Evolutionary conservation across 2,329 filamentous ascomycete species (phyloP), one percentile per base, ranked within the genome.

Genomic region (Hypomyces rosellus): DNA sequence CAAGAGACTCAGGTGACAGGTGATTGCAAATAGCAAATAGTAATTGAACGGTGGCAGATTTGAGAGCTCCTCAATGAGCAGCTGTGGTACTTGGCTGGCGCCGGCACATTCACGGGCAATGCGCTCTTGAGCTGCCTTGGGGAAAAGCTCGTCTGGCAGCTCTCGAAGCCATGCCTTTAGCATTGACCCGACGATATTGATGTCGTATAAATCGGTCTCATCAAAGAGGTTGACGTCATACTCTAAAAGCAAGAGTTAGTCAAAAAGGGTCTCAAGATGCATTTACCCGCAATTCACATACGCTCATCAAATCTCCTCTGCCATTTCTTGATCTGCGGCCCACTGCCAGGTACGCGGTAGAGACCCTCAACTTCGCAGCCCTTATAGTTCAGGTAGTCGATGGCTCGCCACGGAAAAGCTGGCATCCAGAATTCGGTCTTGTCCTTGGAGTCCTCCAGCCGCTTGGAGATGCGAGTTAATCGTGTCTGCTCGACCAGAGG

Each of bases 401-500:
- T 96, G 52, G 90, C 95, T 55, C 92, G 80, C 87, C 92, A 96
- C 1, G 92, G 91, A 52, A 97, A 85, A 6, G 90, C 88, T 12
- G 92, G 92, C 91, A 97, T 96, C 92, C 92, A 97, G 64, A 95
- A 97, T 63, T 96, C 92, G 0, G 92, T 97, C 75, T 96, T 96
- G 64, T 97, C 92, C 55, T 85, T 82, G 9, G 91, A 96, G 54
- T 88, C 82, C 63, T 95, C 89, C 40, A 97, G 74, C 30, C 86
- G 82, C 69, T 92, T 95, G 7, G 90, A 95, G 64, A 97, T 96
- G 55, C 92, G 81, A 0, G 92, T 96, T 56, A 84, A 75, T n/a
- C 92, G 83, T 6, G 91, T 91, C 69, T 97, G 92, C 65, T 96
- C 86, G 22, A 95, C 78, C 30, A 97, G 73, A 1, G 90, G 89